Conservation (phyloP, 768 basidiomycete species). For the Hypsizygus marmoreus region DNA sequence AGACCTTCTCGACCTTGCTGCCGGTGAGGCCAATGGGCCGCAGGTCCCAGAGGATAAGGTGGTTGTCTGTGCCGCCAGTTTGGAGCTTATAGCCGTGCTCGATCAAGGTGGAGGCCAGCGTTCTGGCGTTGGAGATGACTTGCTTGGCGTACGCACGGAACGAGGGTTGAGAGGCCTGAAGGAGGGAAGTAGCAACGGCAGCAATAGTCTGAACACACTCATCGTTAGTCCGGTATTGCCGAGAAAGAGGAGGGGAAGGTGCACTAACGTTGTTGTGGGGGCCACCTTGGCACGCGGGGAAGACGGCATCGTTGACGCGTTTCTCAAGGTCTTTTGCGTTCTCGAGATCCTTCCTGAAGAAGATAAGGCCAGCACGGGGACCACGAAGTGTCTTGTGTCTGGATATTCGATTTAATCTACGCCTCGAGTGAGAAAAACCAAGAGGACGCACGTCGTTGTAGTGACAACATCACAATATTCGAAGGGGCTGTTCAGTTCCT, state of each 20-base stretch:
- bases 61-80: constrained; percentile 96
- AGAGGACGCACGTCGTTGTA: constrained; percentile 79
- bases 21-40: constrained; percentile 96
- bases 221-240: not conserved
- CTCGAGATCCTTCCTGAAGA: constrained; percentile 93
- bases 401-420: constrained; percentile 8
- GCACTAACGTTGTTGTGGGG: constrained; percentile 91
- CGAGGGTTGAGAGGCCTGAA: constrained; percentile 86
- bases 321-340: constrained; percentile 87
- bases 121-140: constrained; percentile 85
- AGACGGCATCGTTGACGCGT: constrained; percentile 96
- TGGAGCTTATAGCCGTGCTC: constrained; percentile 92
- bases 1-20: constrained; percentile 97
- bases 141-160: constrained; percentile 94
- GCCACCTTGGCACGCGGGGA: constrained; percentile 99
- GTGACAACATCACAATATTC: constrained; percentile 97
- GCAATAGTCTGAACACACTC: constrained; percentile 74
- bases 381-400: constrained; percentile 99
- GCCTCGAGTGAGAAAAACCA: not conserved
- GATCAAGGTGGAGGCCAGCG: constrained; percentile 72
- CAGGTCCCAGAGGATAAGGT: constrained; percentile 97
- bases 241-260: not conserved
- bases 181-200: constrained; percentile 88
- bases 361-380: constrained; percentile 95
- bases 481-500: constrained; percentile 89